Conservation (phyloP, 2,329 filamentous ascomycete genomes). For the Curvularia lunata region DNA sequence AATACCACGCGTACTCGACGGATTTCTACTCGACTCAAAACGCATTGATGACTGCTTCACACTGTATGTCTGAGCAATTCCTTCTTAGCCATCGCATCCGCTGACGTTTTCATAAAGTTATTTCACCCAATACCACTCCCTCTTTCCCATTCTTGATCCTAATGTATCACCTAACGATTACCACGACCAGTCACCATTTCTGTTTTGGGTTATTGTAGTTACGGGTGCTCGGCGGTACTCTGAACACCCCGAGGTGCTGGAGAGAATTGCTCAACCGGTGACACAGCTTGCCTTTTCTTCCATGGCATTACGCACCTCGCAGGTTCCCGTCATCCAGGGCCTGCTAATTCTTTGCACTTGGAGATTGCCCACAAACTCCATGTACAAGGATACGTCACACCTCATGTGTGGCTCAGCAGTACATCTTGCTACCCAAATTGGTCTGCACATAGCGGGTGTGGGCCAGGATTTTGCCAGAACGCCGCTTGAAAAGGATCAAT, state of each 20-base stretch:
- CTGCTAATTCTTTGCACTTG: constrained; percentile 51
- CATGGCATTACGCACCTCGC: constrained; percentile 46
- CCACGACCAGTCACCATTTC: constrained; percentile 44
- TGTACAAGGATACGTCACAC: constrained; percentile 51
- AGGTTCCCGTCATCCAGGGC: constrained; percentile 50
- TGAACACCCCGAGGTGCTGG: constrained; percentile 46
- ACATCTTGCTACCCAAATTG: constrained; percentile 51
- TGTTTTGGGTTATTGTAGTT: constrained; percentile 52
- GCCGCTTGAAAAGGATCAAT: constrained; percentile 45
- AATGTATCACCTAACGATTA: constrained; percentile 42
- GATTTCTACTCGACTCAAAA: constrained; percentile 42
- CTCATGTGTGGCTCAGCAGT: constrained; percentile 51
- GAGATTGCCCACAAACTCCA: constrained; percentile 51
- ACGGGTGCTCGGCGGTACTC: constrained; percentile 49
- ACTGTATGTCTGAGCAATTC: constrained; percentile 29
- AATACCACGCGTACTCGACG: constrained; percentile 37
- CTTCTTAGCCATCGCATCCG: neutral
- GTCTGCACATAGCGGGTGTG: constrained; percentile 48
- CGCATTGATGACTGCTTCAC: constrained; percentile 46
- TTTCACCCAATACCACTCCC: constrained; percentile 43
- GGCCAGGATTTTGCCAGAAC: constrained; percentile 51
- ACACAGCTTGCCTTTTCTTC: constrained; percentile 48
- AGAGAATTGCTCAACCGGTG: constrained; percentile 42
- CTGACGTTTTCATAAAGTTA: constrained; percentile 35
- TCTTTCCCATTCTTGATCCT: constrained; percentile 45